phyloP scores from a whole-genome alignment of 345 rosid genomes.

The Eutrema yunnanense region DNA sequence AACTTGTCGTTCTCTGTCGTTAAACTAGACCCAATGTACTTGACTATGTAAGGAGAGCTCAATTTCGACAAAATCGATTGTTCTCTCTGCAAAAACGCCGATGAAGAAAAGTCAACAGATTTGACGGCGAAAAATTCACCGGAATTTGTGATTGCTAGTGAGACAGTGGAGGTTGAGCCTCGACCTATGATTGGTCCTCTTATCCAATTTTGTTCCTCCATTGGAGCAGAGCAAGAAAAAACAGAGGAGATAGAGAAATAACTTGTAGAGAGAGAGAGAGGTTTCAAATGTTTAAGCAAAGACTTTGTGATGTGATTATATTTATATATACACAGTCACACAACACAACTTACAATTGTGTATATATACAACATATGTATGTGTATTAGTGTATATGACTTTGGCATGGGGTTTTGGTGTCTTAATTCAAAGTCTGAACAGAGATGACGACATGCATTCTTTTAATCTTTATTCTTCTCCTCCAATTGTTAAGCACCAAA shows the following conservation, averaged over 20 bases:
- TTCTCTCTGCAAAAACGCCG: conserved; percentile 52
- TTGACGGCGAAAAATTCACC: conserved; percentile 63
- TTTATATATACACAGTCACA: conserved; percentile 17
- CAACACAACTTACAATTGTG: neutral
- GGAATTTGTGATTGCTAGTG: conserved; percentile 47
- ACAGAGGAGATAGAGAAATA: neutral
- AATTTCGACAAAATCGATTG: conserved; percentile 43
- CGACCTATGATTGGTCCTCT: conserved; percentile 78
- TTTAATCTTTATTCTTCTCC: conserved; percentile 3
- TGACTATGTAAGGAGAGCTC: conserved; percentile 54
- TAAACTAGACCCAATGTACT: conserved; percentile 49
- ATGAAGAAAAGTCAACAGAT: conserved; percentile 50
- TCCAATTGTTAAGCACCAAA: conserved; percentile 30
- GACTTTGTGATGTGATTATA: conserved; percentile 20
- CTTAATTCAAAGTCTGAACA: conserved; percentile 24
- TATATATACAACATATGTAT: neutral
- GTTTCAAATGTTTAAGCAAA: conserved; percentile 16
- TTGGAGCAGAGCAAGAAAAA: conserved; percentile 18
- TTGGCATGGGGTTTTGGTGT: conserved; percentile 32
- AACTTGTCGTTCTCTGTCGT: conserved; percentile 28
- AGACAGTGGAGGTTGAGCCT: conserved; percentile 82
- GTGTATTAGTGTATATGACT: conserved; percentile 16
- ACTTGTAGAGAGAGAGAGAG: neutral
- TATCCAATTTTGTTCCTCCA: conserved; percentile 54
- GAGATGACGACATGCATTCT: conserved; percentile 15